Evolutionary conservation across 495 filamentous ascomycete species (phyloP), one percentile per base, ranked within the genome.

Genomic region (Cenococcum geophilum): DNA sequence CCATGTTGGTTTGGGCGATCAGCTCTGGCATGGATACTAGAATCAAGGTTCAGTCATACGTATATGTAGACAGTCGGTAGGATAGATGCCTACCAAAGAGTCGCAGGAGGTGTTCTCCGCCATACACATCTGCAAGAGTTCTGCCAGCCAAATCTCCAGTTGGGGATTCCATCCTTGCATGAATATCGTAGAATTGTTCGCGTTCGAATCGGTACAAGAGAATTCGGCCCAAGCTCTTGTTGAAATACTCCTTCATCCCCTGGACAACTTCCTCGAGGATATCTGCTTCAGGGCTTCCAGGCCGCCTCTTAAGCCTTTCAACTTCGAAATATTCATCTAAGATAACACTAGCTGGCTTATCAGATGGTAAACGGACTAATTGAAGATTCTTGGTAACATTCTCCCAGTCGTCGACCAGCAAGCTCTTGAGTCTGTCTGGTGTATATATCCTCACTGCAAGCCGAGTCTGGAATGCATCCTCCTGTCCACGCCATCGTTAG

Each of bases 351-450:
- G 92, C 89, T 1, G 89, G 85, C 53, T 84, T 79, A 22, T 79
- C 76, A n/a, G 87, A 82, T 0, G 93, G 93, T 10, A 98, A 79
- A 0, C 85, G 83, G 16, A 96, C 89, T 2, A 97, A 84, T 67
- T 89, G 86, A 62, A 87, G 82, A 69, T 92, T 90, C 78, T 97
- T 97, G 52, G 93, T 98, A 53, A 97, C 83, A 66, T 96, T 95
- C 74, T 98, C 93, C 93, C 93, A 98, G 76, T 98, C 93, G 68
- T 98, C 93, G 42, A 98, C 93, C 3, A 98, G 84, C 48, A 93
- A 76, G 18, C 86, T 85, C 75, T 97, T 97, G 53, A 98, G 75
- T 55, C 85, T 82, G 69, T 97, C 93, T 1, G 93, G 89, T 45
- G 89, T 83, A 47, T 83, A 77, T 55, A 98, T 83, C 56, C 88